Evolutionary conservation across 768 basidiomycete species (phyloP), one percentile per base, ranked within the genome.

Genomic region (Suillus lakei): DNA sequence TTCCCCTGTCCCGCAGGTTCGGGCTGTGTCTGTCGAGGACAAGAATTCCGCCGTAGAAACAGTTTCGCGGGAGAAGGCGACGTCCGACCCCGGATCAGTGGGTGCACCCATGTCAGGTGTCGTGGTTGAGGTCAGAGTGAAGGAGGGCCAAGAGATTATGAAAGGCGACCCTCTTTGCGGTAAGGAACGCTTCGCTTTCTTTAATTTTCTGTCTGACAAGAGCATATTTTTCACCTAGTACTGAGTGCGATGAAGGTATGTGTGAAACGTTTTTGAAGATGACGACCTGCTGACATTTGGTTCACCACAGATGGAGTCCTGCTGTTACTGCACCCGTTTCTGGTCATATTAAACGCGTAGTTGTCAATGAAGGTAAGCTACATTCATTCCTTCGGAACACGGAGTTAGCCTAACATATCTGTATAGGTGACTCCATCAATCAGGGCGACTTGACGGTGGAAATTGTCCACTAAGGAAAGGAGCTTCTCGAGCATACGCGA

Each of bases 41-140:
- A 93, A 93, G 79, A 96, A 93, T 75, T 98, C 97, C 38, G 98
- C 98, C 8, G 94, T 98, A 65, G 96, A 99, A 76, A 94, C 93
- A 53, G 85, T 98, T 64, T 91, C 92, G 69, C 88, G 98, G 76
- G 98, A 99, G 86, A 96, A 91, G 85, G 95, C 98, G 13, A 91
- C 93, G 13, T 83, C 83, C 68, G 96, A 96, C 76, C 96, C 97
- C 66, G 97, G 98, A 69, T 96, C 93, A n/a, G 91, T 99, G 67
- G 98, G 96, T 62, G 95, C 95, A 59, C 94, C 96, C 4, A 97
- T 98, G 95, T 95, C 94, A 64, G 98, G 96, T 78, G 97, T 99
- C 59, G 96, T 99, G 62, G 93, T 99, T 21, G 98, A 99, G 78
- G 96, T 99, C 56, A 86, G 97, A 73, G 96, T 98, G 66, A 97